Base-by-base conservation (phyloP, 2,329 filamentous ascomycete species). In the Conoideocrella luteorostrata region DNA sequence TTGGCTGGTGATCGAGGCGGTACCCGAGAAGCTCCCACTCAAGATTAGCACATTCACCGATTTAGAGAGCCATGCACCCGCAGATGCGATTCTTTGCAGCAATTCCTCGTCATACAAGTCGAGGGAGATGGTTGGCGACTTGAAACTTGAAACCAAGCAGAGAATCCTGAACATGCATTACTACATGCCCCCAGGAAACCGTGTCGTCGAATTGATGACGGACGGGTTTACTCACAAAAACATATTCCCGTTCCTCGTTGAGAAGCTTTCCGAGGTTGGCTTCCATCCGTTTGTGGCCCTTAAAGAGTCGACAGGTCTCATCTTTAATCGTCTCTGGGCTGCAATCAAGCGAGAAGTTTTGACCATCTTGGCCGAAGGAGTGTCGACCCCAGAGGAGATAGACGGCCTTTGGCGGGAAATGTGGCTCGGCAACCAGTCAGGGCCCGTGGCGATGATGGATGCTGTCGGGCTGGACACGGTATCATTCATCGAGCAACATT, bases 281-380 rank as follows among this genome's bases (percentile, higher is more conserved):
- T 64, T 67, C 24, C 52, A 60, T 3, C 71, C 71, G 0, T 64
- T 66, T 18, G 49, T 59, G 4, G 71, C 71, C 1, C 51, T 61
- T 6, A 70, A 67, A 39, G 68, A 77, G 48, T 75, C 72, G 0
- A 75, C 72, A 0, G 70, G 75, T 0, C 71, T 78, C 48, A 70
- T 79, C 28, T 74, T 76, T 51, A 78, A 78, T 43, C 68, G 75
- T 0, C 55, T 78, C 0, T 79, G 75, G 74, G 75, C 75, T 0
- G 75, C 75, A 0, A 63, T 78, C 13, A 78, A 78, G 54, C 63
- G 75, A 2, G 75, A 79, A 49, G 56, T 59, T 1, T 47, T 78
- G 41, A 65, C 56, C 0, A 72, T 78, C 9, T 48, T 78, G 3
- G 61, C 68, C 0, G 74, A 78, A 39, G 74, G 65, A 0, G 71